Conservation (phyloP, 495 filamentous ascomycete genomes). For the Aspergillus mulundensis region DNA sequence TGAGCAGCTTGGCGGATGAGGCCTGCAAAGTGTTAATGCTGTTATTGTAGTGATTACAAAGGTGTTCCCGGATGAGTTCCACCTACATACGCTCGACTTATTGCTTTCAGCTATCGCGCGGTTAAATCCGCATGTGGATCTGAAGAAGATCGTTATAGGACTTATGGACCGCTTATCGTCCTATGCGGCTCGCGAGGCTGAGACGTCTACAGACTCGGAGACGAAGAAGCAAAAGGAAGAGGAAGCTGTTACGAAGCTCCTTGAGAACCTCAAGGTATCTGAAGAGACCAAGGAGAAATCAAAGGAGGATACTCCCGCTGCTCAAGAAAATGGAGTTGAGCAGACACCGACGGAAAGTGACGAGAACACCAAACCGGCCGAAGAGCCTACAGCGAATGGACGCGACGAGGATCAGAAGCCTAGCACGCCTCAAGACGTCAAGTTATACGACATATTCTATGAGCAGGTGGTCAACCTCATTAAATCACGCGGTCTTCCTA, state of each 20-base stretch:
- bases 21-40: neutral
- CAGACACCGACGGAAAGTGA: constrained; percentile 28
- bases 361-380: constrained; percentile 21
- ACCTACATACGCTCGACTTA: constrained; percentile 92
- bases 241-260: constrained; percentile 68
- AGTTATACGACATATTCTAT: constrained; percentile 96
- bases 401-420: constrained; percentile 37
- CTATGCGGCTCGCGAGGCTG: constrained; percentile 84
- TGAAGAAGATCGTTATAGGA: constrained; percentile 97
- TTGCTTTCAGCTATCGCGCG: constrained; percentile 86
- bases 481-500: constrained; percentile 81
- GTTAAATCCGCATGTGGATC: constrained; percentile 90
- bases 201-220: constrained; percentile 69
- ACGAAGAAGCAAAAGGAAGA: constrained; percentile 73
- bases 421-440: constrained; percentile 76
- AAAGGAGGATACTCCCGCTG: constrained; percentile 27
- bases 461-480: constrained; percentile 93
- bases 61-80: constrained; percentile 97
- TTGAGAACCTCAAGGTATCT: constrained; percentile 73
- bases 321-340: constrained; percentile 47
- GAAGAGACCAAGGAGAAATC: constrained; percentile 51
- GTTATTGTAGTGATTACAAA: constrained; percentile 83
- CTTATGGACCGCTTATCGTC: constrained; percentile 94
- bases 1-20: constrained; percentile 22
- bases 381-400: constrained; percentile 18